A percentile compares a stretch with the other conserved stretches of the same genome.
Evolutionary conservation across 2,329 filamentous ascomycete species (phyloP).

Genomic region (Tricladium varicosporioides): DNA sequence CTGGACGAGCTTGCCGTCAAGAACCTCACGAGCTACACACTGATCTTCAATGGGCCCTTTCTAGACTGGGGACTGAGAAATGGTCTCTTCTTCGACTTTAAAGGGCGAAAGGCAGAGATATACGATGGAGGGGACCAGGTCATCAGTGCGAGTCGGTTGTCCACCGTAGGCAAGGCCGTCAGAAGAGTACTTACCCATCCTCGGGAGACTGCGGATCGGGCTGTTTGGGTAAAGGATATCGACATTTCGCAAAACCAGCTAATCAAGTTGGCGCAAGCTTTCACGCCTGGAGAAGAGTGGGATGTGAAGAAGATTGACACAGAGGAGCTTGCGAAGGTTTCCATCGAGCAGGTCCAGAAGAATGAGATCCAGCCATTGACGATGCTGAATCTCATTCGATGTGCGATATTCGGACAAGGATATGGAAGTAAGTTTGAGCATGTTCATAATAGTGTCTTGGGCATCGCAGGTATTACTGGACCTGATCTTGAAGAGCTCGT

Average conservation of each 20-base stretch:
- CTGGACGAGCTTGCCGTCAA: slow-evolving; percentile 39
- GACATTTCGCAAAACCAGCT: slow-evolving; percentile 45
- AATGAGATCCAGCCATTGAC: slow-evolving; percentile 30
- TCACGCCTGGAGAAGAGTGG: slow-evolving; percentile 32
- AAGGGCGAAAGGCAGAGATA: slow-evolving; percentile 41
- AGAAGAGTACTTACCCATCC: slow-evolving; percentile 47
- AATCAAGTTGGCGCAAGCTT: slow-evolving; percentile 32
- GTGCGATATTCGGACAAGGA: slow-evolving; percentile 32
- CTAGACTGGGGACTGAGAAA: slow-evolving; percentile 52
- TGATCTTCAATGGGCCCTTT: slow-evolving; percentile 50
- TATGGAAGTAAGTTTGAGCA: slow-evolving; percentile 37
- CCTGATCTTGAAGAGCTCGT: slow-evolving; percentile 39
- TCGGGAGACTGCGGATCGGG: slow-evolving; percentile 50
- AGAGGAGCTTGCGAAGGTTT: slow-evolving; percentile 19
- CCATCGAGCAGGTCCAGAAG: slow-evolving; percentile 17
- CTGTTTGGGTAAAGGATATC: slow-evolving; percentile 45
- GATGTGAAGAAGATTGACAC: slow-evolving; percentile 21
- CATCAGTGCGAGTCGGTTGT: slow-evolving; percentile 47
- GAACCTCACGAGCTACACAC: slow-evolving; percentile 50
- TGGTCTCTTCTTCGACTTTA: slow-evolving; percentile 45
- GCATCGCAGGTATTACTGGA: slow-evolving; percentile 40
- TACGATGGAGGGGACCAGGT: slow-evolving; percentile 49
- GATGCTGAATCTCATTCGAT: slow-evolving; percentile 33
- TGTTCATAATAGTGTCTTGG: slow-evolving; percentile 41
- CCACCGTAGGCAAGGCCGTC: slow-evolving; percentile 47